Percentiles rank a stretch among this genome's conserved stretches.
Evolutionary conservation across 2,329 filamentous ascomycete species (phyloP).

Genomic region (Leptodontidium sp.): DNA sequence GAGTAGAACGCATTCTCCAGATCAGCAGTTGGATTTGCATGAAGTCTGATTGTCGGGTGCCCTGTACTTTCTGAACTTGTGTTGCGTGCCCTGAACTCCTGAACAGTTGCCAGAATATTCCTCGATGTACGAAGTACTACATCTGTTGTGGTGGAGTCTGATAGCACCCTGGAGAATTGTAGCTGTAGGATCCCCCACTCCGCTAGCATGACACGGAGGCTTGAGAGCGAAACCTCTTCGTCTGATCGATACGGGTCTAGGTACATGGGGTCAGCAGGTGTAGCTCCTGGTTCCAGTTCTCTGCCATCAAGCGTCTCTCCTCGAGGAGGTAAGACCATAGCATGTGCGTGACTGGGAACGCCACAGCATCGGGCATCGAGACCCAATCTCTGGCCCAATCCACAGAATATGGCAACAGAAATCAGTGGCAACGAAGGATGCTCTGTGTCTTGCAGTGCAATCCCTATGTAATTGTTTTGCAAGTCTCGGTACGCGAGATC

Average conservation of each 20-base stretch:
- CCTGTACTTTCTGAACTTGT: conserved; percentile 41
- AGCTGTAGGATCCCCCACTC: conserved; percentile 52
- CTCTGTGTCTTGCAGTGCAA: conserved; percentile 74
- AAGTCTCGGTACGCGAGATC: conserved; percentile 77
- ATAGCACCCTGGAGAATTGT: conserved; percentile 62
- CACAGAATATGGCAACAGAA: conserved; percentile 86
- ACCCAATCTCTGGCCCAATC: conserved; percentile 76
- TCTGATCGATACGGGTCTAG: conserved; percentile 81
- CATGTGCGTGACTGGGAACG: conserved; percentile 86
- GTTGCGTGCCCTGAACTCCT: conserved; percentile 54
- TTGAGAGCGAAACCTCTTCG: conserved; percentile 67
- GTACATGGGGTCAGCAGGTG: conserved; percentile 69
- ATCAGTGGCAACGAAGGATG: conserved; percentile 88
- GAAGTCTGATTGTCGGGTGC: conserved; percentile 47
- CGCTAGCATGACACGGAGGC: conserved; percentile 68
- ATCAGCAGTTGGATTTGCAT: conserved; percentile 46
- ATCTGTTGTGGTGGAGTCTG: conserved; percentile 68
- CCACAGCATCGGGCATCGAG: conserved; percentile 81
- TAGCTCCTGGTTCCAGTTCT: conserved; percentile 49
- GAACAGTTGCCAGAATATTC: conserved; percentile 81
- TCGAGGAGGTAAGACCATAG: conserved; percentile 70
- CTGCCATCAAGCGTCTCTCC: conserved; percentile 67
- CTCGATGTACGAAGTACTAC: conserved; percentile 79
- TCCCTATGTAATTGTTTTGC: conserved; percentile 86
- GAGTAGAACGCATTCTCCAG: conserved; percentile 51